Base-by-base conservation (phyloP, 805 yeast species). In the Kodamaea restingae region DNA sequence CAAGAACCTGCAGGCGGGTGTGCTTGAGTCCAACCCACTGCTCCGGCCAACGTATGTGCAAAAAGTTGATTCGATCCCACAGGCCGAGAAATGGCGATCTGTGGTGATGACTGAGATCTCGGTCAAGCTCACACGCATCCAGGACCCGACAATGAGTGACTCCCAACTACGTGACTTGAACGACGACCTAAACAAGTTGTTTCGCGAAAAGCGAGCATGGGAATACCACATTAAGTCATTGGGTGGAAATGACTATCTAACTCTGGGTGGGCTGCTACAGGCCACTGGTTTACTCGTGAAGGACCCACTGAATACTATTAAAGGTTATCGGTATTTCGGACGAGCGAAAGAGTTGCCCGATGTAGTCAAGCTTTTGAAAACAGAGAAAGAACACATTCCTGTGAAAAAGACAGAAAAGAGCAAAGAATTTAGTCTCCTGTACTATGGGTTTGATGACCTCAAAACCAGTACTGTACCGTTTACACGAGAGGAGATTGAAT, bases 271-370 rank as follows among this genome's bases (percentile, higher is more conserved):
- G 17, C 51, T 54, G 29, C 39, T 58, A 32, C 48, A 49, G 21
- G 32, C 32, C n/a, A 40, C 43, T 7, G 49, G 48, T 27, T 32
- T 38, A 15, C 15, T 32, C 11, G 36, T 38, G 22, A 38, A 38
- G 8, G 41, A 38, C 15, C 42, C 38, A 2, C 35, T 21, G 32
- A 38, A 38, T n/a, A 26, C 15, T 6, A 37, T 27, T 28, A 65
- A 72, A 28, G 88, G 88, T 0, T 78, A 78, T 46, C 63, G 83
- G 40, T 90, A 84, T 58, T 90, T 78, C 60, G 97, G 97, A 0
- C 61, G 95, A 35, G 95, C 96, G 0, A 70, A 76, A 38, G 91
- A 87, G 32, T 61, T 88, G 7, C 84, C 88, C 0, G 96, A 85
- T 45, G 90, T 84, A 4, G 55, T 58, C 41, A 42, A 49, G 29